Percentiles rank a stretch among this genome's conserved stretches.
Conservation (phyloP, 495 filamentous ascomycete species). For the Daldinia childiae region DNA sequence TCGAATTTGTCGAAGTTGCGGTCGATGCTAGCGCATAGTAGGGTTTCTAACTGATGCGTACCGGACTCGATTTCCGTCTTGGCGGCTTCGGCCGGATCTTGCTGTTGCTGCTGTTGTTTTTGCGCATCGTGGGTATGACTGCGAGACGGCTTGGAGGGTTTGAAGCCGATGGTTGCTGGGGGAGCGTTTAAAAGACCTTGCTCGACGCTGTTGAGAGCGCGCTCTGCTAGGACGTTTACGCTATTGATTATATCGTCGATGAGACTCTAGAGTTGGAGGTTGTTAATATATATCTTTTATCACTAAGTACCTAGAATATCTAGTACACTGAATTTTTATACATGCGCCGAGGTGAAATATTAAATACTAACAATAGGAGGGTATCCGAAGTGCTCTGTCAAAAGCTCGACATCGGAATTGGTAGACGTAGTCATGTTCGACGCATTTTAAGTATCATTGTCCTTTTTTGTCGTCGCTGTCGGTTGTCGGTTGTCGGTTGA, state of each 20-base stretch:
- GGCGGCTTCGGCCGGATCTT: slow-evolving; percentile 63
- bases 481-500: slow-evolving; percentile 10
- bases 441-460: slow-evolving; percentile 33
- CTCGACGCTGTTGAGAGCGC: slow-evolving; percentile 84
- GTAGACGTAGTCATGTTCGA: slow-evolving; percentile 57
- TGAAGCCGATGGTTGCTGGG: slow-evolving; percentile 81
- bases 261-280: slow-evolving; percentile 68
- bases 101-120: slow-evolving; percentile 65
- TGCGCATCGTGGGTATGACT: slow-evolving; percentile 47
- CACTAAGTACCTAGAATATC: background rate
- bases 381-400: slow-evolving; percentile 96
- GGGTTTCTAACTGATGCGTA: slow-evolving; percentile 89
- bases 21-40: slow-evolving; percentile 93
- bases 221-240: slow-evolving; percentile 88
- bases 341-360: slow-evolving; percentile 43
- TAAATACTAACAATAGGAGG: slow-evolving; percentile 79
- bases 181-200: slow-evolving; percentile 75
- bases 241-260: slow-evolving; percentile 98
- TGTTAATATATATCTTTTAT: slow-evolving; percentile 25
- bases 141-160: slow-evolving; percentile 44
- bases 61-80: slow-evolving; percentile 88
- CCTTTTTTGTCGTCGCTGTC: no score
- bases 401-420: slow-evolving; percentile 71
- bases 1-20: slow-evolving; percentile 98
- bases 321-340: background rate